Evolutionary conservation across 164 flowering plant genomes (phyloP).

Genomic region (Aristolochia fimbriata): DNA sequence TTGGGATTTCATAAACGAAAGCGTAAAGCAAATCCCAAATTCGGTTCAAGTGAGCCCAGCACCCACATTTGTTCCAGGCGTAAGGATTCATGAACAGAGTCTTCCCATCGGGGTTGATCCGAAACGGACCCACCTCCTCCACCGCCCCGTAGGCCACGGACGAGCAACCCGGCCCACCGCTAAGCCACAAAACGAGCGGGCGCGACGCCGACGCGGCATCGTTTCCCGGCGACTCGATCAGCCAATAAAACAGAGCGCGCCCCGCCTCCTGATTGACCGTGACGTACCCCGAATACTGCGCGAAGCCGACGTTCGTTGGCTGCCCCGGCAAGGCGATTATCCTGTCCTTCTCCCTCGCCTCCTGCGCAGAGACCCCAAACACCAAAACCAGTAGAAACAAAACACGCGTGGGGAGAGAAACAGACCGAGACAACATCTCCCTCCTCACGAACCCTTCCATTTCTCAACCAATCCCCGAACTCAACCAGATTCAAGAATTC

Average conservation of each 20-base stretch:
- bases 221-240: constrained; percentile 60
- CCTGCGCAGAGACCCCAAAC: not conserved
- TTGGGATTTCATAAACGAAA: not conserved
- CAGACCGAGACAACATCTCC: too few relatives aligned
- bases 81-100: constrained; percentile 67
- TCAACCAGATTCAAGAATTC: too few relatives aligned
- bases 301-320: constrained; percentile 52
- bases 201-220: constrained; percentile 44
- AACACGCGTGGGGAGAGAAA: too few relatives aligned
- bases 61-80: constrained; percentile 76
- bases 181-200: constrained; percentile 91
- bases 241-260: constrained; percentile 90
- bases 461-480: too few relatives aligned
- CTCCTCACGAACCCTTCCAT: too few relatives aligned
- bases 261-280: constrained; percentile 68
- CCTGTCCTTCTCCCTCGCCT: constrained; percentile 37
- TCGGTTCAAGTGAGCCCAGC: not conserved
- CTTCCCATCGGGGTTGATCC: constrained; percentile 61
- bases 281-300: constrained; percentile 86
- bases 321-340: constrained; percentile 71
- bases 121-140: constrained; percentile 91
- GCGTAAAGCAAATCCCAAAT: not conserved
- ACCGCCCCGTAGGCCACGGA: constrained; percentile 90
- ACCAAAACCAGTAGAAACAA: not conserved
- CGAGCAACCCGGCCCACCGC: constrained; percentile 98